Conservation (phyloP, 257 asterid species). For the Solanum tarijense region DNA sequence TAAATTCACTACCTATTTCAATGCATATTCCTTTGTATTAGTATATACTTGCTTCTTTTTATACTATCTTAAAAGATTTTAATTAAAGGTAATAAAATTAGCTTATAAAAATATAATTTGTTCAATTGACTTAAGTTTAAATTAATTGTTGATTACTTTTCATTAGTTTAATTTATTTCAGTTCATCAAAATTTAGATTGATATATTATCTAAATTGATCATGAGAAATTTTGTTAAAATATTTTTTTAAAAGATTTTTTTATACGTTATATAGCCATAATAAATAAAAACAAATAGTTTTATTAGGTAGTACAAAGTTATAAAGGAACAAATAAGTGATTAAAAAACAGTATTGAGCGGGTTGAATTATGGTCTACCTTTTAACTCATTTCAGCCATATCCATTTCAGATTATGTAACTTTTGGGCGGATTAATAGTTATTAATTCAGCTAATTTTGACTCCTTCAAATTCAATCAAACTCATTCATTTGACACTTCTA, state of each 20-base stretch:
- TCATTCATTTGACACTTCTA: rapidly evolving
- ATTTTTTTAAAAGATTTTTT: background rate
- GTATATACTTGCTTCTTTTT: background rate
- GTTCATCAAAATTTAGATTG: background rate
- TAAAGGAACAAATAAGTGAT: background rate
- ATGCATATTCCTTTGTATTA: background rate
- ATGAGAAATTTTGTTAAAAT: background rate
- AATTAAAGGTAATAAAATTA: background rate
- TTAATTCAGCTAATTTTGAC: background rate
- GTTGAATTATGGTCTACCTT: background rate
- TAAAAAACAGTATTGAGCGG: background rate
- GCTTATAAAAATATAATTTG: background rate
- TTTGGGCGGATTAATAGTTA: background rate
- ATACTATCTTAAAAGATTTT: background rate
- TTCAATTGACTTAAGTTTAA: background rate
- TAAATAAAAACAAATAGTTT: background rate
- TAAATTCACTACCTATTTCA: background rate
- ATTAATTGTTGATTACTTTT: background rate
- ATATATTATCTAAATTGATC: background rate
- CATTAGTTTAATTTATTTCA: background rate
- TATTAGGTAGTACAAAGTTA: background rate
- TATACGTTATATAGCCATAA: background rate
- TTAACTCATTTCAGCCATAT: background rate
- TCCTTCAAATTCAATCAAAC: background rate
- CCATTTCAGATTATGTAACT: background rate